phyloP scores from a whole-genome alignment of 2,329 filamentous ascomycete species.

The Microcyclospora tardicrescens region DNA sequence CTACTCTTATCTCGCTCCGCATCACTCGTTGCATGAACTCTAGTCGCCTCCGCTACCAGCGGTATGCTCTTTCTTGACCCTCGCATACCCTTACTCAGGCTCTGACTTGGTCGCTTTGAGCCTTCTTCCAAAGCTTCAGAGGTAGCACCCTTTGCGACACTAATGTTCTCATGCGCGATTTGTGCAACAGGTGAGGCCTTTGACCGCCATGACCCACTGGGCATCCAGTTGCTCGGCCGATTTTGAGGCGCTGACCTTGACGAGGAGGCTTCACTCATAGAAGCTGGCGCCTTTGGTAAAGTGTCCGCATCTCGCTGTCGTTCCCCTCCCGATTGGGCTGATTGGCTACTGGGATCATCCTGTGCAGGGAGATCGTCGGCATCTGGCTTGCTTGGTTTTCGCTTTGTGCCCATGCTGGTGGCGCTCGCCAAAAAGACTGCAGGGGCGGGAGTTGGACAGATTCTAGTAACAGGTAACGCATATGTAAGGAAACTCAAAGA shows the following conservation, averaged over 20 bases:
- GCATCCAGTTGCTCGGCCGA: slow-evolving; percentile 28
- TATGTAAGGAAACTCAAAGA: no score
- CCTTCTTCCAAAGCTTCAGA: slow-evolving; percentile 22
- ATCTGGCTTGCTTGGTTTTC: slow-evolving; percentile 15
- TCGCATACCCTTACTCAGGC: slow-evolving; percentile 28
- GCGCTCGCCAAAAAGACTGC: no score
- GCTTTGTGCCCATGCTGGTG: not conserved
- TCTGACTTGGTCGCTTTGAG: slow-evolving; percentile 19
- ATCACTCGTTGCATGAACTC: slow-evolving; percentile 30
- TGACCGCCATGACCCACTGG: slow-evolving; percentile 31
- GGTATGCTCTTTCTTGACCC: slow-evolving; percentile 34
- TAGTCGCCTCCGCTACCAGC: slow-evolving; percentile 33
- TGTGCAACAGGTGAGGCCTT: slow-evolving; percentile 36
- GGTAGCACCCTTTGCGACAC: slow-evolving; percentile 30
- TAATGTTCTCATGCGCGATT: slow-evolving; percentile 34
- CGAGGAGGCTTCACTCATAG: not conserved
- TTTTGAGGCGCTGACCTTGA: not conserved
- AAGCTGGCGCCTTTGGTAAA: slow-evolving; percentile 1
- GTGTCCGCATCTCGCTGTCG: not conserved
- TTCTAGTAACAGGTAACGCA: no score
- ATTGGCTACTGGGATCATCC: slow-evolving; percentile 3
- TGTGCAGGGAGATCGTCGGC: slow-evolving; percentile 6
- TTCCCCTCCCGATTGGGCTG: not conserved
- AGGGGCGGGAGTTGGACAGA: no score
- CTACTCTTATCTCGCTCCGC: slow-evolving; percentile 10